Percentiles rank a stretch among this genome's conserved stretches.
These are phyloP conservation scores for Dothidotthia symphoricarpi DNA, from an alignment of 2,329 filamentous ascomycete species.

Conservation along the genomic window DNA sequence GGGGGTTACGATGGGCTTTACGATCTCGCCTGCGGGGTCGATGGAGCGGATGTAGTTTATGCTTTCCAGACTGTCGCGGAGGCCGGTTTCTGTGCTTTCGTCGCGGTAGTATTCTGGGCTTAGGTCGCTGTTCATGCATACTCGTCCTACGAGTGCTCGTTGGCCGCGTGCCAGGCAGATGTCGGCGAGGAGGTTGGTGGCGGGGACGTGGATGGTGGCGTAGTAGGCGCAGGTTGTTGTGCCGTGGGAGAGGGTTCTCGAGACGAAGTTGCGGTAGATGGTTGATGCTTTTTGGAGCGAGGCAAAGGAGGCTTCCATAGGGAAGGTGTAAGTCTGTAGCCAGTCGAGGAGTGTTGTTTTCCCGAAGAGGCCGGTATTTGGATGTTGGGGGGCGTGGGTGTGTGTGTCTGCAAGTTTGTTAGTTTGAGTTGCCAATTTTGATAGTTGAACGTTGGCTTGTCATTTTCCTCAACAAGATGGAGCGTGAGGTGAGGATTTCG, in stretches of 20 bases:
- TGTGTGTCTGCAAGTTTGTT: conserved; percentile 92
- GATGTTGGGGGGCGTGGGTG: conserved; percentile 91
- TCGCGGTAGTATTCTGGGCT: conserved; percentile 81
- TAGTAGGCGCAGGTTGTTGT: conserved; percentile 96
- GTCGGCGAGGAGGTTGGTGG: conserved; percentile 87
- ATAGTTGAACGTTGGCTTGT: background rate
- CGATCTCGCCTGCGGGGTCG: conserved; percentile 63
- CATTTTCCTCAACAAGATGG: no score
- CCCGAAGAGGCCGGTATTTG: conserved; percentile 91
- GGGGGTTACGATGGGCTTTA: conserved; percentile 78
- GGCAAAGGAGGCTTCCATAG: conserved; percentile 75
- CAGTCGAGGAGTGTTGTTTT: conserved; percentile 90
- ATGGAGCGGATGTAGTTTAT: conserved; percentile 61
- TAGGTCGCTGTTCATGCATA: conserved; percentile 82
- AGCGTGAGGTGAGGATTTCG: no score
- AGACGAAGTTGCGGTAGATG: conserved; percentile 76
- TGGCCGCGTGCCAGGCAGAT: conserved; percentile 79
- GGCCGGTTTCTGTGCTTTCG: conserved; percentile 59
- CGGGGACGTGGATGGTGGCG: conserved; percentile 79
- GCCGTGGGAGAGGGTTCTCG: conserved; percentile 79
- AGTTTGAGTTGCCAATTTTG: no score
- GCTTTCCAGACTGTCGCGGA: conserved; percentile 49
- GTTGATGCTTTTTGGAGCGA: conserved; percentile 61
- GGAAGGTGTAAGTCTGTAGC: conserved; percentile 93
- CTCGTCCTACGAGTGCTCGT: conserved; percentile 83